Conservation (phyloP, 306 rosid species). For the Prunus dulcis region DNA sequence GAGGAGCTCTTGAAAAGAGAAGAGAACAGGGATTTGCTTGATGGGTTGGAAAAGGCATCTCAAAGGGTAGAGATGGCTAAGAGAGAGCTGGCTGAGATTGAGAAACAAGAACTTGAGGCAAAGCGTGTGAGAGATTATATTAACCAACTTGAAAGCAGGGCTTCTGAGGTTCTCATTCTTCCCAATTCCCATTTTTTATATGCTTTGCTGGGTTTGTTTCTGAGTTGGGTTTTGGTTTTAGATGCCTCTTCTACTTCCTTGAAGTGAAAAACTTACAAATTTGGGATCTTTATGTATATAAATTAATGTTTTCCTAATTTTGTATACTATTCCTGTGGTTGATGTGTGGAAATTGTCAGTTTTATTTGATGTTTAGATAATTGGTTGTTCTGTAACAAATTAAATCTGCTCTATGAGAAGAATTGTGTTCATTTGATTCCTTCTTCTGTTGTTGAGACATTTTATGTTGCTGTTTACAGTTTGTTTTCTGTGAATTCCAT, state of each 20-base stretch:
- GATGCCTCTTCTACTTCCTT: background rate
- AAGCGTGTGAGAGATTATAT: slow-evolving; percentile 52
- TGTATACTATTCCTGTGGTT: too few species aligned
- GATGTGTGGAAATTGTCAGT: background rate
- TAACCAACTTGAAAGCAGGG: slow-evolving; percentile 51
- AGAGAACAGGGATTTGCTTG: slow-evolving; percentile 66
- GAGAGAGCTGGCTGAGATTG: slow-evolving; percentile 57
- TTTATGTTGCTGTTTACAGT: background rate
- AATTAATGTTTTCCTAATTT: background rate
- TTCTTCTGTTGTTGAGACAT: background rate
- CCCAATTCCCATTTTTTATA: background rate
- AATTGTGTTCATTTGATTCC: too few species aligned
- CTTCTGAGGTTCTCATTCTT: slow-evolving; percentile 46
- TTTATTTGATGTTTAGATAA: background rate
- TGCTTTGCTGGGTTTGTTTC: background rate
- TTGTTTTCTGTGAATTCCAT: background rate
- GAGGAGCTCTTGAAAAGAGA: slow-evolving; percentile 54
- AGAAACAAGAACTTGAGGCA: slow-evolving; percentile 52
- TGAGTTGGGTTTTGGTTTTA: slow-evolving; percentile 1
- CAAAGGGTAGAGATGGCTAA: slow-evolving; percentile 64
- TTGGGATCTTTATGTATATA: background rate
- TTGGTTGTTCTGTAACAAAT: too few species aligned
- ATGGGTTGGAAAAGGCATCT: slow-evolving; percentile 73
- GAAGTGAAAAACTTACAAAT: background rate
- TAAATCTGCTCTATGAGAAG: too few species aligned